Base-by-base conservation (phyloP, 192 early-diverging fungal species). In the Coemansia sp. region DNA sequence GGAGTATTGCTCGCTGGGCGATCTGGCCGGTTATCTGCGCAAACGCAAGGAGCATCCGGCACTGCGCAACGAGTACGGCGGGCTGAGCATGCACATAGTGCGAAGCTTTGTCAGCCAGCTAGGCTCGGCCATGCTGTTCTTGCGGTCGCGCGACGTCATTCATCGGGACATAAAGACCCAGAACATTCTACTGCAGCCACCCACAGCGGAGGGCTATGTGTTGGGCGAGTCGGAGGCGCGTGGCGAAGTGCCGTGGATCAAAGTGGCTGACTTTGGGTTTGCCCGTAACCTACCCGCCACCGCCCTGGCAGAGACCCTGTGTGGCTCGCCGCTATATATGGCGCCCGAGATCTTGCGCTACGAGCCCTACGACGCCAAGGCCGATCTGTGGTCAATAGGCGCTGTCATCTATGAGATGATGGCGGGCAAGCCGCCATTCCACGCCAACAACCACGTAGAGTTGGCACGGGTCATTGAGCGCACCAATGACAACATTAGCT, bases 131-230 rank as follows among this genome's bases (percentile, higher is more conserved):
- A 82, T 99, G 69, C 84, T 89, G 53, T 98, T 95, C 62, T 74
- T 99, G 53, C 81, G 93, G 1, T 86, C 89, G 33, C 84, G 91
- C 27, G 87, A 88, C 53, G 82, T 99, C 39, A 94, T 99, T 29
- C 97, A 99, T 83, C 79, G 97, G 32, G 97, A 99, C 62, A 87
- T 99, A 53, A 99, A 99, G 79, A 96, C 97, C 10, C 97, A 94
- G 87, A 93, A 95, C 73, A 84, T 95, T 10, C 79, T 93, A 14
- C 70, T 98, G n/a, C 77, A 84, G 39, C 87, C 89, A 11, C 71
- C 88, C 27, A 68, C 78, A 18, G 64, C n/a, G 34, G 53, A 56
- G 21, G 33, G 54, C 62, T 80, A 85, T 54, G 36, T 48, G 14
- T 5, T 71, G 67, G 68, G 78, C 26, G 56, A 82, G 67, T 71